Base-by-base conservation (phyloP, 2,329 filamentous ascomycete genomes). In the Botrytis tulipae region DNA sequence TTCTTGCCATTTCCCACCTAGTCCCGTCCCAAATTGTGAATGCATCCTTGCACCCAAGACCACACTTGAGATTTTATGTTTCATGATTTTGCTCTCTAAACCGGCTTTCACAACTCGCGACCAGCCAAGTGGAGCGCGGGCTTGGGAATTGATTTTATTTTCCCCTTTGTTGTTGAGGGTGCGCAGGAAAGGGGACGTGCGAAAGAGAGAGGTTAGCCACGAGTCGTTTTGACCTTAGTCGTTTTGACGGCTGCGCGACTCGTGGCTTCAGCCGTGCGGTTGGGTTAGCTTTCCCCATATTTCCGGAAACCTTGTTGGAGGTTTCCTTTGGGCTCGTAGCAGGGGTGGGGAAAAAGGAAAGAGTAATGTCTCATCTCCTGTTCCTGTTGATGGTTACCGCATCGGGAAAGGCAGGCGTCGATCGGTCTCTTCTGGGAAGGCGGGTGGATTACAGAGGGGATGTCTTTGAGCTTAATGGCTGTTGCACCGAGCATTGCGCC, bases 161-260 rank as follows among this genome's bases (percentile, higher is more conserved):
- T n/a, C 20, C 65, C 65, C 37, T 22, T 62, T 35, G 37, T 42
- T 42, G 42, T n/a, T 35, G 32, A 40, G 65, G 25, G 48, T 57
- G 66, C n/a, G 66, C 25, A 68, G 35, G 48, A 68, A 57, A 57
- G 44, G 62, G 48, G 66, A 68, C 48, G 66, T 68, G 66, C 48
- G 65, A 67, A 46, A 46, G 62, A 54, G 46, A 46, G 62, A 54
- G 46, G 25, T 54, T 22, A 67, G 65, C 65, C 46, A 67, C 46
- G 46, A 67, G 35, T 67, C 65, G 63, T 67, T 67, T 67, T 44
- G 40, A 44, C n/a, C 25, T 63, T 68, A 29, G 32, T 68, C 25
- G 66, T 57, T 57, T 57, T n/a, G n/a, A 37, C 66, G 35, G n/a
- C 37, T 57, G 48, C 20, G 14, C 48, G 46, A 57, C 48, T 69